These are phyloP conservation scores for Fusarium sp. DNA, from an alignment of 2,329 filamentous ascomycete genomes.

Conservation along the genomic window DNA sequence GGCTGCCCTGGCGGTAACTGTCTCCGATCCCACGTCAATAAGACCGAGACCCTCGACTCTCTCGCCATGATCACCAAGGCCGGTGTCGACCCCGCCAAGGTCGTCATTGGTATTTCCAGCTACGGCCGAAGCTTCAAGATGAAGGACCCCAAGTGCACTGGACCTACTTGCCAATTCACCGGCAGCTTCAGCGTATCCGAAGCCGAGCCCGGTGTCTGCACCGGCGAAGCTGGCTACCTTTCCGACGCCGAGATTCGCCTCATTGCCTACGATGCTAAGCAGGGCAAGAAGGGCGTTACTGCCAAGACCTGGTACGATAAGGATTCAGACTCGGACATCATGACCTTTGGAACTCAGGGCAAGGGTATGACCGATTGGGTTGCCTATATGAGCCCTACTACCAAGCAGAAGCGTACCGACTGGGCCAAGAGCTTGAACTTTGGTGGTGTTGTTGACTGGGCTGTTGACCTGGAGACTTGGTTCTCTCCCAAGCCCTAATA, in stretches of 20 bases:
- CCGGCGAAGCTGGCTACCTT: slow-evolving; percentile 46
- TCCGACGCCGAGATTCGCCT: slow-evolving; percentile 51
- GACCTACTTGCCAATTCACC: slow-evolving; percentile 46
- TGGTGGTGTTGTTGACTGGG: slow-evolving; percentile 52
- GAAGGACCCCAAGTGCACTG: slow-evolving; percentile 45
- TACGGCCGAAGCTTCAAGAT: slow-evolving; percentile 52
- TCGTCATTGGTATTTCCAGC: slow-evolving; percentile 50
- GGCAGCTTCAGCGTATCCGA: slow-evolving; percentile 44
- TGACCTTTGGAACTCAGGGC: slow-evolving; percentile 42
- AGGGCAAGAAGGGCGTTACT: slow-evolving; percentile 32
- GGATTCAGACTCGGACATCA: slow-evolving; percentile 45
- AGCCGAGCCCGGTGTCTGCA: slow-evolving; percentile 49
- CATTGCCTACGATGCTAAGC: slow-evolving; percentile 43
- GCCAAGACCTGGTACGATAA: slow-evolving; percentile 43
- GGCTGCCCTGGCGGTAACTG: slow-evolving; percentile 52
- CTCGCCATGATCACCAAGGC: slow-evolving; percentile 57
- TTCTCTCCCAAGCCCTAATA: slow-evolving; percentile 39
- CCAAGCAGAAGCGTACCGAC: slow-evolving; percentile 42
- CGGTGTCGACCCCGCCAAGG: slow-evolving; percentile 52
- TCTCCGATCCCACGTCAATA: slow-evolving; percentile 57
- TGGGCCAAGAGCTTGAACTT: slow-evolving; percentile 48
- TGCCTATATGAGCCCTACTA: slow-evolving; percentile 49
- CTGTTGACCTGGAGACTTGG: slow-evolving; percentile 50
- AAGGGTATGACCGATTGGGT: slow-evolving; percentile 50
- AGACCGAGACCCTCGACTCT: slow-evolving; percentile 56